Evolutionary conservation across 306 rosid species (phyloP), one percentile per base, ranked within the genome.

Genomic region (Astragalus glycyphyllos): DNA sequence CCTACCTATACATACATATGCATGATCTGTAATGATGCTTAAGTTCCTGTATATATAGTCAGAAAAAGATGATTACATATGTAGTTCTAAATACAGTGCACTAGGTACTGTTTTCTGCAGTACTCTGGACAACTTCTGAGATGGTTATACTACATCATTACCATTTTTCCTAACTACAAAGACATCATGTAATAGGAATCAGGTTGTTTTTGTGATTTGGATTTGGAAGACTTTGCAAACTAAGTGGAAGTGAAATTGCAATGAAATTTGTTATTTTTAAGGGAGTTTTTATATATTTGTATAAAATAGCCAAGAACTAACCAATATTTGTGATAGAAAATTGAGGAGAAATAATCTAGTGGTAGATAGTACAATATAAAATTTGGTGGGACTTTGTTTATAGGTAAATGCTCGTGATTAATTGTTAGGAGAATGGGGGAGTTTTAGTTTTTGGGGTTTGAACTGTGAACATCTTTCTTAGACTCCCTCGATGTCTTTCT

Each of bases 71-170:
- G 12, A 8, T 31, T 14, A 60, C 15, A 14, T 15, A 11, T 58
- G 51, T 61, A 67, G 53, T 14, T 50, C 48, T 61, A 68, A 74
- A 45, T 68, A 79, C 14, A 49, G 14, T 23, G 14, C 40, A 67
- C 16, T 15, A 57, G 37, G 42, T 47, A 58, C 45, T 34, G 3
- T 26, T 45, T 7, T 62, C 44, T 56, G 54, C 51, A 6, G 15
- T 14, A 31, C 13, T 46, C 4, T 59, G 68, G 61, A 34, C 51
- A 63, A 45, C n/a, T 61, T 11, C 3, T 58, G 16, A 51, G 57
- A n/a, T n/a, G n/a, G n/a, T n/a, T n/a, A n/a, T n/a, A n/a, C n/a
- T n/a, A n/a, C n/a, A n/a, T n/a, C n/a, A n/a, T n/a, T n/a, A n/a
- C n/a, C n/a, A n/a, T n/a, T n/a, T n/a, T n/a, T n/a, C n/a, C n/a